Evolutionary conservation across 345 rosid species (phyloP), one percentile per base, ranked within the genome.

Genomic region (Viola odorata): DNA sequence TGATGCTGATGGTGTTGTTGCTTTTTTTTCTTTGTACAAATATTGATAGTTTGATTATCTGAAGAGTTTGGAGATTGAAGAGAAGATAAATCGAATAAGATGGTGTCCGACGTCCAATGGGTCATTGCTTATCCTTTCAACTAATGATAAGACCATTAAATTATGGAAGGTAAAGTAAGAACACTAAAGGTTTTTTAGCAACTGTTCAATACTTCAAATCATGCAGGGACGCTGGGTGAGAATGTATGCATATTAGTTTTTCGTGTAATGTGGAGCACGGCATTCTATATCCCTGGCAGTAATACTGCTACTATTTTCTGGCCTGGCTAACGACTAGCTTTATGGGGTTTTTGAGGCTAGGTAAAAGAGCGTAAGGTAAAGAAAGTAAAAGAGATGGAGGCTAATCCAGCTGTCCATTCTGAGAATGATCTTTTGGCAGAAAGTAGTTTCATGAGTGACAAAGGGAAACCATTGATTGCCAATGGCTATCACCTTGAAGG

Each of bases 1-100:
- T 4, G 17, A 15, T 64, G 15, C 32, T 76, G 55, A 72, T 55
- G 14, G 12, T 59, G 9, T 58, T 16, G 11, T 50, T 38, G 42
- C 12, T 50, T 54, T 53, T 23, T 60, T 7, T 57, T 23, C 5
- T 45, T 42, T 42, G 45, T 42, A 6, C 11, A 11, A 11, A 6
- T 0, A 11, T 1, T 7, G 11, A 11, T 69, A 85, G 91, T 85
- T 85, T 39, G 91, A 85, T 69, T 85, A 80, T 74, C 62, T 85
- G 80, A 81, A 80, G 74, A 85, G 91, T 61, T 47, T 83, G 77
- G 91, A 85, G 72, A 83, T 85, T 62, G 91, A 83, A 63, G 91
- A 85, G 77, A 85, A 81, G 74, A 75, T 85, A 54, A 85, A 83
- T 58, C 75, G 61, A 60, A 45, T 83, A 17, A 81, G 71, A 69